These are phyloP conservation scores for Nemophila menziesii DNA, from an alignment of 257 asterid species.

Conservation along the genomic window DNA sequence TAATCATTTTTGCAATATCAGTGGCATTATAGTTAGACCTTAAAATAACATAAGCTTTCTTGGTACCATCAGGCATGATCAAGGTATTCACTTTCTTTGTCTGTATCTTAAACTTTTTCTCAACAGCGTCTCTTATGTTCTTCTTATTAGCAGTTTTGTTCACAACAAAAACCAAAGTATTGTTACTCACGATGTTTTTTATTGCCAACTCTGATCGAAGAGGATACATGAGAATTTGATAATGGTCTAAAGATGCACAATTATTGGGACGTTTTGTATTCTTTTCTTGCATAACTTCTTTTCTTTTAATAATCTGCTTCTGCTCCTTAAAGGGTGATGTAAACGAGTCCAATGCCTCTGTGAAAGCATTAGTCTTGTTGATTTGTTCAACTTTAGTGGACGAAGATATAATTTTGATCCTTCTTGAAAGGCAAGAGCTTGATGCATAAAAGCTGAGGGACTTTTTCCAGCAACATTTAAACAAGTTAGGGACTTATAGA, in stretches of 20 bases:
- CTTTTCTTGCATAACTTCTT: constrained; percentile 18
- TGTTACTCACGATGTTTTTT: constrained; percentile 29
- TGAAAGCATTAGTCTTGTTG: not conserved
- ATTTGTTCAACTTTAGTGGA: constrained; percentile 4
- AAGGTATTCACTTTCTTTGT: constrained; percentile 54
- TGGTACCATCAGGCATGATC: constrained; percentile 42
- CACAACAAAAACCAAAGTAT: constrained; percentile 60
- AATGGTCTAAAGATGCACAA: constrained; percentile 23
- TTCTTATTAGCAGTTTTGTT: constrained; percentile 55
- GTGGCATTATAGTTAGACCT: constrained; percentile 31
- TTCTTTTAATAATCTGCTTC: constrained; percentile 7
- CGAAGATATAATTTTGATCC: constrained; percentile 9
- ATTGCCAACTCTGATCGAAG: constrained; percentile 42
- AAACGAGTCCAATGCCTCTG: constrained; percentile 2
- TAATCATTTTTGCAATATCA: constrained; percentile 54
- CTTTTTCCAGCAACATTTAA: constrained; percentile 17
- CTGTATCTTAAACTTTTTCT: constrained; percentile 30
- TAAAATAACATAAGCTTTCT: constrained; percentile 57
- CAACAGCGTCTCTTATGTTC: constrained; percentile 37
- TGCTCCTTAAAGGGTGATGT: constrained; percentile 9
- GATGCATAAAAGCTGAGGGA: constrained; percentile 15
- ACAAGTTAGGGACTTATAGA: not conserved
- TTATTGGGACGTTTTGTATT: constrained; percentile 28
- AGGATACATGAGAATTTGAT: constrained; percentile 44
- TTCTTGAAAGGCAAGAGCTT: constrained; percentile 8